Evolutionary conservation across 129 eudicot genomes (phyloP).

Genomic region (carrot (Daucus carota)): DH1_v3.0 NC_030384.2:28499501-28500000

Average conservation of each 20-base stretch:
- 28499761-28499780: conserved; percentile 56
- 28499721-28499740: not conserved
- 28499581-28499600: conserved; percentile 8
- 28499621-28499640: not conserved
- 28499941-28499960: conserved; percentile 11
- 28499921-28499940: not conserved
- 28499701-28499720: not conserved
- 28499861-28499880: conserved; percentile 51
- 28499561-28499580: conserved; percentile 63
- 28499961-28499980: conserved; percentile 33
- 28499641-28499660: no score
- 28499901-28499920: not conserved
- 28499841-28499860: conserved; percentile 59
- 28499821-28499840: conserved; percentile 38
- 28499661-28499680: not conserved
- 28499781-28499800: conserved; percentile 85
- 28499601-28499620: conserved; percentile 9
- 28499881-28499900: not conserved
- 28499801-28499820: conserved; percentile 74
- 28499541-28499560: conserved; percentile 84
- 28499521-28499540: conserved; percentile 87
- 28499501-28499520: conserved; percentile 83
- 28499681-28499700: not conserved
- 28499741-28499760: not conserved
- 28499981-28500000: conserved; percentile 47